phyloP scores from a whole-genome alignment of 495 filamentous ascomycete genomes.

The Staphylotrichum longicolle region DNA sequence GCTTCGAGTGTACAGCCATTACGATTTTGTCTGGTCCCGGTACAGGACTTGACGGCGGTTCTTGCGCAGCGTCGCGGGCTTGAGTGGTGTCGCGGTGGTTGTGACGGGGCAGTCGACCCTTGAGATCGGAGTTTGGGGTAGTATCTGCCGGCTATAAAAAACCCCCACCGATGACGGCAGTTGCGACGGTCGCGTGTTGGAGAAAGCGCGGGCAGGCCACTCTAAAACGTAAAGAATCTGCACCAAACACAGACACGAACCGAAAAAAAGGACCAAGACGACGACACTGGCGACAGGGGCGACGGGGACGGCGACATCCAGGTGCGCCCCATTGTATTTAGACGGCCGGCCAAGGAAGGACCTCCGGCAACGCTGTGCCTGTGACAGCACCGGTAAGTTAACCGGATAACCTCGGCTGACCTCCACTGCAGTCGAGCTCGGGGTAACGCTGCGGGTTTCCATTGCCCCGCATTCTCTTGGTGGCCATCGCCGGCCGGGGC shows the following conservation, averaged over 20 bases:
- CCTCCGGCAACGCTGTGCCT: not conserved
- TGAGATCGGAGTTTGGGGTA: not conserved
- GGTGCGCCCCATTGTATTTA: not conserved
- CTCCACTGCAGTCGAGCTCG: conserved; percentile 11
- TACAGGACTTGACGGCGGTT: not conserved
- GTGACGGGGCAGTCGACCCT: not conserved
- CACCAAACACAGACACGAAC: conserved; percentile 1
- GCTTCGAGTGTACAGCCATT: conserved; percentile 84
- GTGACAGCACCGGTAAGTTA: conserved; percentile 21
- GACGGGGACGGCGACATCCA: conserved; percentile 15
- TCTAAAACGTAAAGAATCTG: not conserved
- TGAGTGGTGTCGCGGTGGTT: not conserved
- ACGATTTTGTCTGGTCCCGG: conserved; percentile 3
- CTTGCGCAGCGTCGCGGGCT: not conserved
- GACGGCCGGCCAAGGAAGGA: conserved; percentile 1
- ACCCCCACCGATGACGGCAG: conserved; percentile 22
- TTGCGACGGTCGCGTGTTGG: conserved; percentile 9
- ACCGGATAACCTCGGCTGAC: conserved; percentile 26
- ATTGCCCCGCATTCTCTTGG: conserved; percentile 12
- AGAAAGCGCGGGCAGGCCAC: not conserved
- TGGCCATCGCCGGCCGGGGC: too few species aligned
- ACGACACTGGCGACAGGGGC: not conserved
- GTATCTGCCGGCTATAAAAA: conserved; percentile 18
- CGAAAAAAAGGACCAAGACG: not conserved
- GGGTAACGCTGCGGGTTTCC: conserved; percentile 17